These are phyloP conservation scores for Podospora pseudocomata DNA, from an alignment of 495 filamentous ascomycete genomes.

Conservation along the genomic window DNA sequence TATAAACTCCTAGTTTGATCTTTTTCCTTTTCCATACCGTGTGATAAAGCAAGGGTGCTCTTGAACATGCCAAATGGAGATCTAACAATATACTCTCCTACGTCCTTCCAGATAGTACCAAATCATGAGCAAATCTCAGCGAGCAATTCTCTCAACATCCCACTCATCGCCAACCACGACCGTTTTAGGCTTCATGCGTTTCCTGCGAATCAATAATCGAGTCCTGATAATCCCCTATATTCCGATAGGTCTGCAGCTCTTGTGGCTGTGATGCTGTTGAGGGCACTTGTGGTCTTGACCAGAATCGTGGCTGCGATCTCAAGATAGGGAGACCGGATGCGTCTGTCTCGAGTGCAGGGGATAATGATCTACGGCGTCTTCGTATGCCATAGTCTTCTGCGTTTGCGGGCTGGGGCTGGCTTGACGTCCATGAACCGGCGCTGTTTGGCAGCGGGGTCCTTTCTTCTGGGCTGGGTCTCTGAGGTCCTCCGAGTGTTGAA, in stretches of 20 bases:
- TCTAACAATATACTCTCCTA: neutral
- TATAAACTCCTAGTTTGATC: neutral
- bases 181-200: neutral
- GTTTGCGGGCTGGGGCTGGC: neutral
- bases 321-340: neutral
- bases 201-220: neutral
- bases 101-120: neutral
- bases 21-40: neutral
- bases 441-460: neutral
- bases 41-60: neutral
- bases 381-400: neutral
- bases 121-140: conserved; percentile 2
- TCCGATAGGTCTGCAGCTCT: neutral
- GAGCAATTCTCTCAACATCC: neutral
- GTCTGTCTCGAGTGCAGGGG: neutral
- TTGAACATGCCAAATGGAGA: no score
- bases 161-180: neutral
- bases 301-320: neutral
- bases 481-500: neutral
- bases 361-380: neutral
- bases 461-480: neutral
- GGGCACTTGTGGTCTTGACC: neutral
- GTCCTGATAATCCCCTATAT: neutral
- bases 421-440: neutral
- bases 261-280: neutral